Evolutionary conservation across 208 protist genomes (phyloP), one percentile per base, ranked within the genome.

Genomic region (Strigomonas galati): DNA sequence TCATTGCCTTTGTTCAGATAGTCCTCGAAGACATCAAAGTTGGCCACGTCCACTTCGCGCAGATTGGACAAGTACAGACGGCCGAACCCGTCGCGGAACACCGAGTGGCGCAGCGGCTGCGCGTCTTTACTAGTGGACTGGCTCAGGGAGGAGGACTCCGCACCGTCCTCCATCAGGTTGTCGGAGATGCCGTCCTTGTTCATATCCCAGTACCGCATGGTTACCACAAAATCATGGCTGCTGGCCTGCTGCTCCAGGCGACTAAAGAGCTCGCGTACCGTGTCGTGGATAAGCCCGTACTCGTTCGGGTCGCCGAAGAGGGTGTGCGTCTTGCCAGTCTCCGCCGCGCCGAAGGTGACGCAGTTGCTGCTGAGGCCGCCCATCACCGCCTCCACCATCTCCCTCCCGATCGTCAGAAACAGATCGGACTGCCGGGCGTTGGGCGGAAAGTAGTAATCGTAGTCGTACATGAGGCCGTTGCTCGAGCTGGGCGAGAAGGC

Each of bases 181-280:
- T 97, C 91, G 28, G 75, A 65, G 48, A 94, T 82, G 6, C 58
- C 44, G 62, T 94, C 89, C 35, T 78, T 84, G 69, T 79, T 87
- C 89, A 95, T 95, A 52, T 92, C 84, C 89, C 91, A 97, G 67
- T 95, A 95, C 14, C 75, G 77, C 63, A 97, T 51, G 24, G 70
- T 64, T 28, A 97, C 84, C 14, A 74, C 59, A 67, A 86, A 83
- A 24, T 85, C 77, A 32, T 84, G 80, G 43, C 51, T 65, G 28
- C 81, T 52, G 3, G 67, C 23, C 52, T 84, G 75, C 35, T 70
- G 65, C 65, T 87, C 79, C 26, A 97, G 75, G 14, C 87, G 79
- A 1, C 48, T 28, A 68, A 95, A 94, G 10, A 97, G 74, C 54
- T 92, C 84, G 23, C 72, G 78, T 49, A 89, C 86, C 1, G 91